phyloP scores from a whole-genome alignment of 2,329 filamentous ascomycete species.

The Metarhizium album region DNA sequence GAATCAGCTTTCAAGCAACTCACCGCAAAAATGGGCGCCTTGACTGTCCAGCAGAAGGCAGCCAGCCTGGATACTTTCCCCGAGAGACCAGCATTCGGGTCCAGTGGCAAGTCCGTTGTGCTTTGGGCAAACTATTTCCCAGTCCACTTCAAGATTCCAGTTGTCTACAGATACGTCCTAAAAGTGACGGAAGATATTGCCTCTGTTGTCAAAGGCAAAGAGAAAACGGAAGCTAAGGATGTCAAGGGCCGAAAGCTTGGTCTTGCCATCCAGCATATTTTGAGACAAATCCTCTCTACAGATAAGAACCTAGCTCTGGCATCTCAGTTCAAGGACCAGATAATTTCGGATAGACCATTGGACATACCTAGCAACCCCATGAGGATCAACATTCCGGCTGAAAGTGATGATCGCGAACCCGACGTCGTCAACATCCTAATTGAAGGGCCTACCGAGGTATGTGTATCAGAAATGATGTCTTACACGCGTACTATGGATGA shows the following conservation, averaged over 20 bases:
- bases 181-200: conserved; percentile 19
- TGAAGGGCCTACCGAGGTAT: conserved; percentile 25
- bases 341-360: conserved; percentile 30
- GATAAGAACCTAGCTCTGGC: conserved; percentile 24
- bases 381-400: conserved; percentile 21
- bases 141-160: conserved; percentile 25
- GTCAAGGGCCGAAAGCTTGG: conserved; percentile 34
- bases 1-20: conserved; percentile 19
- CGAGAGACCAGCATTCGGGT: conserved; percentile 38
- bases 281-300: conserved; percentile 23
- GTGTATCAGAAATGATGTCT: conserved; percentile 28
- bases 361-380: conserved; percentile 23
- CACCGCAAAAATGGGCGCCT: conserved; percentile 24
- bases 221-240: conserved; percentile 13
- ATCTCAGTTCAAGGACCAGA: conserved; percentile 40
- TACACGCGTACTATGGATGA: conserved; percentile 35
- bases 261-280: conserved; percentile 27
- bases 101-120: conserved; percentile 27
- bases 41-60: conserved; percentile 17
- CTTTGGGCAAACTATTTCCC: conserved; percentile 47
- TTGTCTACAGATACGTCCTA: conserved; percentile 36
- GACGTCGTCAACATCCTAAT: conserved; percentile 32
- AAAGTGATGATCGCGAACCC: conserved; percentile 17
- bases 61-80: conserved; percentile 26
- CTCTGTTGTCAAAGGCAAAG: conserved; percentile 20